phyloP scores from a whole-genome alignment of 192 early-diverging fungal species.

The Backusella mclennaniae region DNA sequence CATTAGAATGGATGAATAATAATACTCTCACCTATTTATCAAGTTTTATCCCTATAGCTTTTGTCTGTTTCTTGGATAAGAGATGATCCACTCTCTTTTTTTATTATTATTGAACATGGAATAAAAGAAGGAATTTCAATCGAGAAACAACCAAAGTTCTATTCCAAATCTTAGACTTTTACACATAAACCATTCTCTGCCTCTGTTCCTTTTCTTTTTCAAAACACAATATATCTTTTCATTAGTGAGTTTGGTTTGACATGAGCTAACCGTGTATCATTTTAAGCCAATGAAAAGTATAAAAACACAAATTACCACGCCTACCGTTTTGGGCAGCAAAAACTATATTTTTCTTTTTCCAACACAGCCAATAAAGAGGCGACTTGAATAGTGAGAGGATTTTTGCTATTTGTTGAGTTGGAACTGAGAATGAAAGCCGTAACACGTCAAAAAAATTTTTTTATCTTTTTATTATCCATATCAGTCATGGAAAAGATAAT shows the following conservation, averaged over 20 bases:
- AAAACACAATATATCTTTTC: not conserved
- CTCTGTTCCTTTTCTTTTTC: not conserved
- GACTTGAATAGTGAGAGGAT: not conserved
- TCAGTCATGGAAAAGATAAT: not conserved
- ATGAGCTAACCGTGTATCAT: not conserved
- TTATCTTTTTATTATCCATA: not conserved
- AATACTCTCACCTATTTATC: not conserved
- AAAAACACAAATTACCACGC: not conserved
- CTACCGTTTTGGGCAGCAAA: not conserved
- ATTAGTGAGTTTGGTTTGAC: not conserved
- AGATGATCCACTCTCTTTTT: not conserved
- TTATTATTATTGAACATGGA: not conserved
- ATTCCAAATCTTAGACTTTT: not conserved
- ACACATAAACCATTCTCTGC: not conserved
- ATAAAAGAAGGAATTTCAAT: not conserved
- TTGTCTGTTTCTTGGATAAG: not conserved
- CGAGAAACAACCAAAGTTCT: not conserved
- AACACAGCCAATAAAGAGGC: not conserved
- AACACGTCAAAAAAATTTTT: not conserved
- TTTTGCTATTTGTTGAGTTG: not conserved
- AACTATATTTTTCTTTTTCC: not conserved
- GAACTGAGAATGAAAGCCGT: not conserved
- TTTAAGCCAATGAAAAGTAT: not conserved
- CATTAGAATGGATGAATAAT: not conserved
- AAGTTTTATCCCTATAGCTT: not conserved